These are phyloP conservation scores for Colletotrichum liaoningense DNA, from an alignment of 2,329 filamentous ascomycete genomes.

Conservation along the genomic window DNA sequence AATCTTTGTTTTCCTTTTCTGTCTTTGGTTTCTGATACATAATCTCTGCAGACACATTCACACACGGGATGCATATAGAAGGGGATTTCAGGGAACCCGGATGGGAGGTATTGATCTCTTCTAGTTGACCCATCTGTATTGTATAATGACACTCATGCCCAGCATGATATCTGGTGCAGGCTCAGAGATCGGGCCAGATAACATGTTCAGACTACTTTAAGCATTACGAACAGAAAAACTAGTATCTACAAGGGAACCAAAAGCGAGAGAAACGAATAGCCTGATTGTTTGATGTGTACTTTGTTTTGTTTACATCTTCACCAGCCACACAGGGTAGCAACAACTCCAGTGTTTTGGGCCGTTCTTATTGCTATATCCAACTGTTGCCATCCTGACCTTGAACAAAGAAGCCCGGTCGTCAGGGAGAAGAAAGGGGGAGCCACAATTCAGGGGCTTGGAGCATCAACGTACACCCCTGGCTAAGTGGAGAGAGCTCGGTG, in stretches of 20 bases:
- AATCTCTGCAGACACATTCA: slow-evolving; percentile 16
- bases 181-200: not conserved
- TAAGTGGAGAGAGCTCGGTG: slow-evolving; percentile 11
- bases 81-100: not conserved
- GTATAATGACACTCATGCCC: slow-evolving; percentile 25
- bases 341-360: not conserved
- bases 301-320: slow-evolving; percentile 16
- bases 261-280: not conserved
- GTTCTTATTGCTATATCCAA: not conserved
- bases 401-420: slow-evolving; percentile 18
- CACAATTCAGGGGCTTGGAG: slow-evolving; percentile 20
- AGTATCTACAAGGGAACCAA: not conserved
- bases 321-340: not conserved
- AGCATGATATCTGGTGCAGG: slow-evolving; percentile 7
- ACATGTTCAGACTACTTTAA: slow-evolving; percentile 12
- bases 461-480: slow-evolving; percentile 21
- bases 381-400: not conserved
- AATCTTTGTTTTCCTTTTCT: slow-evolving; percentile 8
- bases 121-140: slow-evolving; percentile 13
- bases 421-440: slow-evolving; percentile 18
- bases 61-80: slow-evolving; percentile 25
- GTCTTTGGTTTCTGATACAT: slow-evolving; percentile 9
- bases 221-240: not conserved
- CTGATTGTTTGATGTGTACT: slow-evolving; percentile 8
- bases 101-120: slow-evolving; percentile 10